Evolutionary conservation across 2,329 filamentous ascomycete species (phyloP).

Genomic region (Huntiella bhutanensis): DNA sequence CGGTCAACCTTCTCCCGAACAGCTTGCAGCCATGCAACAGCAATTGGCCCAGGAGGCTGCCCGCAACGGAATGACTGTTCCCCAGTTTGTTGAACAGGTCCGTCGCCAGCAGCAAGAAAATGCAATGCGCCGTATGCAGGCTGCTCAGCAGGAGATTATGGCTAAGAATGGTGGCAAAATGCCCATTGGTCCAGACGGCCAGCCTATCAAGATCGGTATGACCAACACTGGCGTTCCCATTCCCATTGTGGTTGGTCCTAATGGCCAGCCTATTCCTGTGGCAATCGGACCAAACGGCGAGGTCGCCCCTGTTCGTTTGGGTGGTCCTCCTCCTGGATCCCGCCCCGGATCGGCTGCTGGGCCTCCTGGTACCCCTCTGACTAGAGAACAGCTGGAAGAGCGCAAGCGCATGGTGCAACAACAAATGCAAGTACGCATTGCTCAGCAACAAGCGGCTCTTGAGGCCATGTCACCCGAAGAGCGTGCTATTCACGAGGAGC

Average conservation of each 20-base stretch:
- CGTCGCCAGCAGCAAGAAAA: slow-evolving; percentile 35
- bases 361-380: neutral
- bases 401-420: slow-evolving; percentile 2
- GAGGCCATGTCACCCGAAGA: slow-evolving; percentile 2
- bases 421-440: slow-evolving; percentile 1
- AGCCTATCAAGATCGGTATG: slow-evolving; percentile 8
- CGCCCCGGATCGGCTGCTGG: neutral
- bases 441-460: slow-evolving; percentile 4
- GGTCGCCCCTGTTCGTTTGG: slow-evolving; percentile 4
- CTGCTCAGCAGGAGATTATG: slow-evolving; percentile 8
- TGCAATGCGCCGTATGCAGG: slow-evolving; percentile 23
- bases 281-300: slow-evolving; percentile 10
- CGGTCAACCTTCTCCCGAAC: slow-evolving; percentile 53
- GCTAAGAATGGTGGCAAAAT: slow-evolving; percentile 1
- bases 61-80: slow-evolving; percentile 67
- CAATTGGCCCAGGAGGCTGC: slow-evolving; percentile 68
- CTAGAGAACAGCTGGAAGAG: neutral
- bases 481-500: no score
- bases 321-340: neutral
- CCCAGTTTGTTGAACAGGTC: slow-evolving; percentile 59
- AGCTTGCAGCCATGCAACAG: slow-evolving; percentile 67
- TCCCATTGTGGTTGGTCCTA: slow-evolving; percentile 5
- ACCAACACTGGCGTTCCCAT: slow-evolving; percentile 7
- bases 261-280: slow-evolving; percentile 10
- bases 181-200: slow-evolving; percentile 1